These are phyloP conservation scores for Malassezia equina DNA, from an alignment of 1,284 basidiomycete species.

Conservation along the genomic window DNA sequence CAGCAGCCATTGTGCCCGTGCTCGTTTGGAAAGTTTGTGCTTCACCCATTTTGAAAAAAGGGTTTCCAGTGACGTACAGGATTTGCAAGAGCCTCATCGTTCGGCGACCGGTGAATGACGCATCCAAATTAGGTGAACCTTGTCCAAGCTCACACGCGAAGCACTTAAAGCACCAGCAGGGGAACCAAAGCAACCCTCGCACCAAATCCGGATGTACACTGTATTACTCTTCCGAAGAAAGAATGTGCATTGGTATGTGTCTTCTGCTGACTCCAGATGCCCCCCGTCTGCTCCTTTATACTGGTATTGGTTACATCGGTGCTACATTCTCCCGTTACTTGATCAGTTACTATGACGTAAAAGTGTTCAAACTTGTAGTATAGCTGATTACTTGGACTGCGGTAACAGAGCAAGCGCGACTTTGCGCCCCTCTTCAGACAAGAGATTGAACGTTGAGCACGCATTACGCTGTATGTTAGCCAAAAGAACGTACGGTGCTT, in stretches of 20 bases:
- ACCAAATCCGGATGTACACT: background rate
- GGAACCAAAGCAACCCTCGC: background rate
- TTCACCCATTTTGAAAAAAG: background rate
- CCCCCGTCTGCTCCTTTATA: constrained; percentile 8
- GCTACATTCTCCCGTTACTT: background rate
- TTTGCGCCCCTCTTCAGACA: constrained; percentile 77
- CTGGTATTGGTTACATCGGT: constrained; percentile 7
- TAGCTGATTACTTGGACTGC: background rate
- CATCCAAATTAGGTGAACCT: background rate
- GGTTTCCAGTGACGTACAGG: background rate
- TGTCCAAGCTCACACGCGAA: background rate
- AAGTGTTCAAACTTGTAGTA: constrained; percentile 3
- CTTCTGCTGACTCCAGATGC: background rate
- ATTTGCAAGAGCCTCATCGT: background rate
- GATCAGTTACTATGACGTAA: constrained; percentile 7
- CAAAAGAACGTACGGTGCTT: constrained; percentile 63
- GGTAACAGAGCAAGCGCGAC: constrained; percentile 82
- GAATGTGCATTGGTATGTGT: constrained; percentile 4
- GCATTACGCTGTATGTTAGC: constrained; percentile 63
- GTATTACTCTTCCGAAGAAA: background rate
- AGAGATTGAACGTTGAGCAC: constrained; percentile 80
- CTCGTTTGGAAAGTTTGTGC: constrained; percentile 4
- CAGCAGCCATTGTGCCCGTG: constrained; percentile 2
- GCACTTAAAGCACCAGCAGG: background rate
- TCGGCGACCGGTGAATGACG: background rate